Evolutionary conservation across 106 monocot species (phyloP).

Genomic region (Cymbidium sinense): DNA sequence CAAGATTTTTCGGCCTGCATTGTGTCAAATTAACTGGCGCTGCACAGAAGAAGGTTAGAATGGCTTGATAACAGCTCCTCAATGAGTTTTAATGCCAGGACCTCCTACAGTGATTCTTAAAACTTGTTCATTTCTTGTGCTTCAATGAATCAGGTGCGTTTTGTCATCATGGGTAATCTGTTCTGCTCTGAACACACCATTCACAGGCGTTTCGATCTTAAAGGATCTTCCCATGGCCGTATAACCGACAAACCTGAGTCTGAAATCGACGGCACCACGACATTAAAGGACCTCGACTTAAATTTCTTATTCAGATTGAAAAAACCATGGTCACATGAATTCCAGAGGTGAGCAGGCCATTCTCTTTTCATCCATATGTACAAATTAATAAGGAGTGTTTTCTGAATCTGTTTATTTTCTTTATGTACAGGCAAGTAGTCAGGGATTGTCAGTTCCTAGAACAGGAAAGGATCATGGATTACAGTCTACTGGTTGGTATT

Average conservation of each 20-base stretch:
- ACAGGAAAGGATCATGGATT: constrained; percentile 26
- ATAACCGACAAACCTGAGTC: constrained; percentile 30
- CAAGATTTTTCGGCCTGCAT: constrained; percentile 64
- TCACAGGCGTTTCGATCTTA: constrained; percentile 29
- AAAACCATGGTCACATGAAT: constrained; percentile 26
- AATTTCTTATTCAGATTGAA: constrained; percentile 32
- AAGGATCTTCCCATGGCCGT: constrained; percentile 32
- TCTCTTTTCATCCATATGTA: too few relatives aligned
- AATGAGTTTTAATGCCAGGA: background rate
- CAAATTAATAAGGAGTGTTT: too few relatives aligned
- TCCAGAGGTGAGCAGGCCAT: constrained; percentile 17
- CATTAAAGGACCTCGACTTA: constrained; percentile 34
- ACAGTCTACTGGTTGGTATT: constrained; percentile 20
- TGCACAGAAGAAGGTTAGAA: constrained; percentile 58
- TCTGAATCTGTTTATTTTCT: background rate
- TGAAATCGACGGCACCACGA: constrained; percentile 35
- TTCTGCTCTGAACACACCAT: constrained; percentile 32
- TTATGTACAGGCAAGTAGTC: constrained; percentile 12
- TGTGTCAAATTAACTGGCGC: constrained; percentile 61
- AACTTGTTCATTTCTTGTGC: background rate
- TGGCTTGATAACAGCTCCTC: background rate
- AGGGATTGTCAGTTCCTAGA: constrained; percentile 21
- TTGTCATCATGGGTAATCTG: constrained; percentile 38
- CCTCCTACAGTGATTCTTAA: background rate
- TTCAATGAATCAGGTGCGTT: constrained; percentile 26